Evolutionary conservation across 441 rosid species (phyloP), one percentile per base, ranked within the genome.

Genomic region (Brassica balearica): DNA sequence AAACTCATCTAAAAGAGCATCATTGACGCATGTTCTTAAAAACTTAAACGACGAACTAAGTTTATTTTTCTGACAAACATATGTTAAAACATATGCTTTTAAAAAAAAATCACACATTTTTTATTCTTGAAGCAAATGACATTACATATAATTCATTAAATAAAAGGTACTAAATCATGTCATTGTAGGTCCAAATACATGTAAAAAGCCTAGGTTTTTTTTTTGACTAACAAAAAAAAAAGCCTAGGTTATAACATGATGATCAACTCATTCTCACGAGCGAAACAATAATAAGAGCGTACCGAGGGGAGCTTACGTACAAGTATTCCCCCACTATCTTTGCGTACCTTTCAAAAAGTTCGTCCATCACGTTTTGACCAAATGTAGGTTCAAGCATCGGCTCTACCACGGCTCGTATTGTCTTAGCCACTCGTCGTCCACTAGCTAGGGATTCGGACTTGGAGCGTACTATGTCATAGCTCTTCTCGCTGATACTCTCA

Each of bases 331-430:
- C 84, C 60, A 78, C 79, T 25, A 82, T 58, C 12, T 77, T 73
- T 34, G 76, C 82, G 66, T 69, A 82, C 67, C 82, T 78, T 65
- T 64, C 71, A 38, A 82, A 82, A 51, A 82, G 75, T 20, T 78
- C 82, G 51, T 77, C 67, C 82, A 82, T 82, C 60, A 78, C 78
- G 51, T 78, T 48, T 59, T 65, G 53, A 56, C 84, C 80, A 58
- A 82, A 82, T 5, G 46, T 65, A 65, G 77, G 78, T 43, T 69
- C 15, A 36, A 82, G 62, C 84, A 82, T 78, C n/a, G 84, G 75
- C 63, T 82, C 82, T 3, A 82, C 74, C 65, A 82, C 84, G 7
- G 84, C 84, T 48, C 84, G 41, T 74, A 82, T 65, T 22, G 84
- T 82, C 20, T 5, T 74, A 69, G 84, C 79, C 43, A 78, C 77